phyloP scores from a whole-genome alignment of 139 green algal genomes.

The Chlamydomonas schloesseri region DNA sequence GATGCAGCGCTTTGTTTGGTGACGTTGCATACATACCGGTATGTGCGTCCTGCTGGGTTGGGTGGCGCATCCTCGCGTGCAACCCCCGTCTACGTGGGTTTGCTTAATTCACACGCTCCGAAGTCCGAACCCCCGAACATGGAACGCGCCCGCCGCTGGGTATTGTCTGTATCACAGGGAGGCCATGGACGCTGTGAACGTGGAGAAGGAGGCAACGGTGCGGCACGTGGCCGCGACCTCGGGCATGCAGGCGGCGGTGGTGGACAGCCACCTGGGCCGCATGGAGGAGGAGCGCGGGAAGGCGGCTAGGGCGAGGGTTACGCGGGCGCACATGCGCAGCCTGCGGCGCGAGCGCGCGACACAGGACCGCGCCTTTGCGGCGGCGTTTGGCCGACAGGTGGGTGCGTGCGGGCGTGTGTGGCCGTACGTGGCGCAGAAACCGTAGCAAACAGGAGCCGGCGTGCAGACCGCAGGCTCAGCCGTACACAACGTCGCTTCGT shows the following conservation, averaged over 20 bases:
- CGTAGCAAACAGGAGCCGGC: too few species aligned
- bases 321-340: neutral
- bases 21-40: neutral
- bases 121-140: too few species aligned
- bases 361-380: conserved; percentile 44
- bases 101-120: too few species aligned
- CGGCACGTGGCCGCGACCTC: neutral
- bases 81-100: too few species aligned
- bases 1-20: neutral
- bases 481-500: too few species aligned
- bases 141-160: neutral
- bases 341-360: neutral
- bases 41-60: too few species aligned
- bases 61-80: too few species aligned
- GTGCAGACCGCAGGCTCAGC: too few species aligned
- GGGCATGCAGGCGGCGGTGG: conserved; percentile 18
- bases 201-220: neutral
- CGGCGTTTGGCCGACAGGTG: conserved; percentile 2
- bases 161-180: neutral
- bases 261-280: neutral
- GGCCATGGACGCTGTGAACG: neutral
- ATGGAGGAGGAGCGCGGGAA: neutral
- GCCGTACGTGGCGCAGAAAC: too few species aligned
- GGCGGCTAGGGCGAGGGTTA: neutral
- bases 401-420: neutral